These are phyloP conservation scores for Leccinum solheimii DNA, from an alignment of 1,284 basidiomycete genomes.

Conservation along the genomic window DNA sequence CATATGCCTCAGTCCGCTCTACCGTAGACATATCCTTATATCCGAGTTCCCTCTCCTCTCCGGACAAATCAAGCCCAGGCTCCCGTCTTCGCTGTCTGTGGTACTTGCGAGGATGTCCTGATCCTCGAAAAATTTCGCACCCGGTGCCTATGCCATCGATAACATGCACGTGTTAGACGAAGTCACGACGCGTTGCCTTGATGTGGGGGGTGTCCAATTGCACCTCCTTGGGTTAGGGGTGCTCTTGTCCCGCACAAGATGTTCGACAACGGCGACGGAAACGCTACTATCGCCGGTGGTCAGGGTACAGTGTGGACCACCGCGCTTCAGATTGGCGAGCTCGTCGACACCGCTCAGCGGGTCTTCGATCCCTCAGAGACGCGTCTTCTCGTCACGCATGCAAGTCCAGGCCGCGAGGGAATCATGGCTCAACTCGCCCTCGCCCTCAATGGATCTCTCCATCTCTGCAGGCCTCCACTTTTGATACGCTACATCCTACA, in stretches of 20 bases:
- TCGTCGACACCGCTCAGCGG: conserved; percentile 95
- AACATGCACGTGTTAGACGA: conserved; percentile 94
- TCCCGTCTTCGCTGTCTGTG: too few species aligned
- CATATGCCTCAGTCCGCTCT: conserved; percentile 12
- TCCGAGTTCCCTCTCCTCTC: too few species aligned
- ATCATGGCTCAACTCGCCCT: conserved; percentile 90
- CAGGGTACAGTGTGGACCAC: conserved; percentile 99
- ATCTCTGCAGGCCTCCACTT: conserved; percentile 96
- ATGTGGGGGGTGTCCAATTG: conserved; percentile 92
- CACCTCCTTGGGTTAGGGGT: conserved; percentile 94
- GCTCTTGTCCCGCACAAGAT: conserved; percentile 96
- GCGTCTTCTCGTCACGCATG: conserved; percentile 90
- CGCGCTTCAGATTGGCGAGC: conserved; percentile 94
- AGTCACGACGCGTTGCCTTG: conserved; percentile 86
- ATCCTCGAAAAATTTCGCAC: conserved; percentile 21
- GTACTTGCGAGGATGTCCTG: too few species aligned
- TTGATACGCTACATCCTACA: conserved; percentile 94
- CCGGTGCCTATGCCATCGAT: conserved; percentile 74
- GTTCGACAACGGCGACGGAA: conserved; percentile 95
- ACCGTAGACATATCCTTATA: too few species aligned
- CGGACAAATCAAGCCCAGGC: too few species aligned
- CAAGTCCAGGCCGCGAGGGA: conserved; percentile 91
- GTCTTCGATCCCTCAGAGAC: conserved; percentile 94
- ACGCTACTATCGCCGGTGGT: conserved; percentile 94
- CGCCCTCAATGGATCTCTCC: conserved; percentile 88